These are phyloP conservation scores for Kazachstania psychrophila DNA, from an alignment of 805 yeast species.

Conservation along the genomic window DNA sequence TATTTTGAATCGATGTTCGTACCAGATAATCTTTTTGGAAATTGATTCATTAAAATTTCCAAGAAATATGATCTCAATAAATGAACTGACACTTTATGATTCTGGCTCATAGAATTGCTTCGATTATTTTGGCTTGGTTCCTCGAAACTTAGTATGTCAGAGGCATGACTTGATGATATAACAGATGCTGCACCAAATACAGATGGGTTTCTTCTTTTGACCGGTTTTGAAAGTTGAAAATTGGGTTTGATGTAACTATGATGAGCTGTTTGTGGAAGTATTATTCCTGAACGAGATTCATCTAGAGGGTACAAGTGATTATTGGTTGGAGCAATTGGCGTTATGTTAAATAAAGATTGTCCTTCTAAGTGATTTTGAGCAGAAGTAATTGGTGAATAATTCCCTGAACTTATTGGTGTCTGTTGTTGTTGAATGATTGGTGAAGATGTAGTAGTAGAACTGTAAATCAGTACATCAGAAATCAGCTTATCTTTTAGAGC, in stretches of 20 bases:
- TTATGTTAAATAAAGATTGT: slow-evolving; percentile 2
- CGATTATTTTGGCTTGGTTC: neutral
- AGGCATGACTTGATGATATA: no score
- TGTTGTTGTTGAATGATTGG: neutral
- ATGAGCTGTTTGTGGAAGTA: no score
- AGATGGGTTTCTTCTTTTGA: no score
- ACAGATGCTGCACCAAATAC: no score
- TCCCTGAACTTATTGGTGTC: neutral
- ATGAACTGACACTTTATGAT: slow-evolving; percentile 10
- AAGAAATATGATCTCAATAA: slow-evolving; percentile 20
- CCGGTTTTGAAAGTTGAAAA: no score
- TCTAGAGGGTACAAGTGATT: neutral
- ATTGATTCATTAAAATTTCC: slow-evolving; percentile 16
- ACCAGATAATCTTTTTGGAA: slow-evolving; percentile 14
- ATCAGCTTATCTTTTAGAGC: slow-evolving; percentile 22
- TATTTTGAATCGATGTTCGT: slow-evolving; percentile 25
- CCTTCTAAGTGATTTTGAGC: slow-evolving; percentile 6
- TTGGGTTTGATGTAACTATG: no score
- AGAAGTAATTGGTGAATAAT: neutral
- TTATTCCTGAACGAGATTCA: slow-evolving; percentile 3
- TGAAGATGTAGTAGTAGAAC: neutral
- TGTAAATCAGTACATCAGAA: slow-evolving; percentile 18
- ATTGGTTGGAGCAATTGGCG: neutral
- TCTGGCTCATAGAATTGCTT: neutral
- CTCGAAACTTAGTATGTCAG: no score